Evolutionary conservation across 768 basidiomycete species (phyloP).

Genomic region (Hortiboletus campestris): DNA sequence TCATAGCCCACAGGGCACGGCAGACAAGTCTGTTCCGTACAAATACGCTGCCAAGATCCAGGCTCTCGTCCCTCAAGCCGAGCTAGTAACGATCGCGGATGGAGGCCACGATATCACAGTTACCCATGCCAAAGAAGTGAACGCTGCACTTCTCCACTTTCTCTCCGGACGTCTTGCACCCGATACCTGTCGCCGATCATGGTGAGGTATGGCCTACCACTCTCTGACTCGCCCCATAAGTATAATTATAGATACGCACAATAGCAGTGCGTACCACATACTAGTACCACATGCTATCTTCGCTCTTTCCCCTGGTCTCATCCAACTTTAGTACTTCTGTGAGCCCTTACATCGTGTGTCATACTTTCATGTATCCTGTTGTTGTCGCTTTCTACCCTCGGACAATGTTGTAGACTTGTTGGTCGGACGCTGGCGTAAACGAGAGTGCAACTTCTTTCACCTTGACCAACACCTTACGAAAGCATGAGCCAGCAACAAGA

Average conservation of each 20-base stretch:
- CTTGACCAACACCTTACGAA: background rate
- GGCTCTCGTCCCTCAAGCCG: constrained; percentile 28
- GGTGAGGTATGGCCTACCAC: background rate
- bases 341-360: background rate
- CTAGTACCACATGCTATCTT: constrained; percentile 8
- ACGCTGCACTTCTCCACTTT: constrained; percentile 26
- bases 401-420: constrained; percentile 13
- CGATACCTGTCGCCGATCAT: background rate
- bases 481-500: constrained; percentile 8
- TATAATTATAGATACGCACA: background rate
- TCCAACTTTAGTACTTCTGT: background rate
- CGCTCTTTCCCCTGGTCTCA: background rate
- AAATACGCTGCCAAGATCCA: constrained; percentile 32
- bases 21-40: constrained; percentile 34
- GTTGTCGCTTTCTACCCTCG: constrained; percentile 1
- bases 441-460: background rate
- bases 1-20: constrained; percentile 28
- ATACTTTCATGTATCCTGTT: constrained; percentile 10
- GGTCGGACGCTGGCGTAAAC: background rate
- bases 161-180: constrained; percentile 15
- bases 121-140: constrained; percentile 34
- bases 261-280: background rate
- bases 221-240: background rate
- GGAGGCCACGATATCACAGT: constrained; percentile 33
- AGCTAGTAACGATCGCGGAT: constrained; percentile 28